A percentile compares a stretch with the other conserved stretches of the same genome.
phyloP scores from a whole-genome alignment of 129 eudicot genomes.

The Chrysanthemum makinoi region DNA sequence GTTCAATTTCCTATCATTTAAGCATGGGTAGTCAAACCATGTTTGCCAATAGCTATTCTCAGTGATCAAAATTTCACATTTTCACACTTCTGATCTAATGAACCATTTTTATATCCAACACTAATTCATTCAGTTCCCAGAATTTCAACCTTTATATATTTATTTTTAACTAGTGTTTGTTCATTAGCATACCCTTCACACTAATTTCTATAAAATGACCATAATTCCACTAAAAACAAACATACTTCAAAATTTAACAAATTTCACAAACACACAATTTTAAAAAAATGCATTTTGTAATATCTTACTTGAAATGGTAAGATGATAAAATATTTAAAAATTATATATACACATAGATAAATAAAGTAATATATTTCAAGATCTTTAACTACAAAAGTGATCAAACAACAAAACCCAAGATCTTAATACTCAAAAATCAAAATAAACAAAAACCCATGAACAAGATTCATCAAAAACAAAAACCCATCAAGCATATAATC shows the following conservation, averaged over 20 bases:
- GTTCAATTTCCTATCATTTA: neutral
- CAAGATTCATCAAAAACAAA: neutral
- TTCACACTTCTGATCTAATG: neutral
- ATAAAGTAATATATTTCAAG: constrained; percentile 7
- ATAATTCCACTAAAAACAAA: constrained; percentile 8
- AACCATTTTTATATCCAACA: neutral
- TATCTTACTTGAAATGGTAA: no score
- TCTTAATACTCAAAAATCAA: constrained; percentile 23
- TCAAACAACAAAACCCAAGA: constrained; percentile 32
- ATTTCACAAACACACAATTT: no score
- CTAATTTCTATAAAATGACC: neutral
- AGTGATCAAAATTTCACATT: constrained; percentile 5
- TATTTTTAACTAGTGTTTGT: neutral
- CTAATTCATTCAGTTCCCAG: neutral
- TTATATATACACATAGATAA: constrained; percentile 6
- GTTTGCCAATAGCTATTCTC: neutral
- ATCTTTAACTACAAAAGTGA: constrained; percentile 20
- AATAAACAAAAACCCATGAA: constrained; percentile 17
- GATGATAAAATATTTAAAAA: neutral
- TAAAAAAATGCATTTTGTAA: no score
- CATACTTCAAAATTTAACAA: neutral
- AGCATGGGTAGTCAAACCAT: neutral
- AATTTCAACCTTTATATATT: neutral
- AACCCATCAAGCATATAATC: constrained; percentile 18
- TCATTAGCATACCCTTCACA: neutral